Conservation (phyloP, 768 basidiomycete genomes). For the Wakefieldia striispora region DNA sequence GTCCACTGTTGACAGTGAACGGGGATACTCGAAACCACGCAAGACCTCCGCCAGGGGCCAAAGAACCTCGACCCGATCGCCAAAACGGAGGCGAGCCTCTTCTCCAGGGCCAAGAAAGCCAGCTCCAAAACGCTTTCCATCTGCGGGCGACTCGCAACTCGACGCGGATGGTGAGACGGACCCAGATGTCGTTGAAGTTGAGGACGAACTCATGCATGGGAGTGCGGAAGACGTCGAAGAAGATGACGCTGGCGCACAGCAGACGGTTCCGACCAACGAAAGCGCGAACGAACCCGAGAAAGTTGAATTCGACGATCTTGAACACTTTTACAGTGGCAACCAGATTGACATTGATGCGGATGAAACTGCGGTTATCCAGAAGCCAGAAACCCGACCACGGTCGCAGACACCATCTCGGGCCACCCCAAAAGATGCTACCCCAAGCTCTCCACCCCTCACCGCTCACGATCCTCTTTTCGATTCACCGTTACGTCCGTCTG, state of each 20-base stretch:
- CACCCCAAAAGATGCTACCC: not conserved
- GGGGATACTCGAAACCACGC: slow-evolving; percentile 4
- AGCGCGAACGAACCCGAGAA: slow-evolving; percentile 3
- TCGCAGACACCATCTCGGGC: not conserved
- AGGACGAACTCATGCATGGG: slow-evolving; percentile 30
- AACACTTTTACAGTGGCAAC: slow-evolving; percentile 29
- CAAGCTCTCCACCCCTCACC: slow-evolving; percentile 10
- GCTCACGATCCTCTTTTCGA: slow-evolving; percentile 30
- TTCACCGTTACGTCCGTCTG: slow-evolving; percentile 17
- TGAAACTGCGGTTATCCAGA: slow-evolving; percentile 7
- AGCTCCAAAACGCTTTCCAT: slow-evolving; percentile 17
- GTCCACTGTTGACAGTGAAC: slow-evolving; percentile 4
- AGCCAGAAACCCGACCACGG: slow-evolving; percentile 1
- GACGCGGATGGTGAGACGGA: slow-evolving; percentile 34
- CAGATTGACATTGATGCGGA: slow-evolving; percentile 31
- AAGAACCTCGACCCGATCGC: slow-evolving; percentile 7
- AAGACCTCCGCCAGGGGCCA: slow-evolving; percentile 8
- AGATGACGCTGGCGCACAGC: slow-evolving; percentile 2
- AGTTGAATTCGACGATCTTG: slow-evolving; percentile 28
- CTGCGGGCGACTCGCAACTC: slow-evolving; percentile 29
- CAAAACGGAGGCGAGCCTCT: slow-evolving; percentile 29
- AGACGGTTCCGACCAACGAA: not conserved
- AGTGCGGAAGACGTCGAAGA: slow-evolving; percentile 22
- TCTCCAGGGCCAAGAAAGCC: slow-evolving; percentile 25
- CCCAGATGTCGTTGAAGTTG: slow-evolving; percentile 38